A percentile compares a stretch with the other conserved stretches of the same genome.
These are phyloP conservation scores for Phlegmacium glaucopus DNA, from an alignment of 768 basidiomycete species.

Conservation along the genomic window DNA sequence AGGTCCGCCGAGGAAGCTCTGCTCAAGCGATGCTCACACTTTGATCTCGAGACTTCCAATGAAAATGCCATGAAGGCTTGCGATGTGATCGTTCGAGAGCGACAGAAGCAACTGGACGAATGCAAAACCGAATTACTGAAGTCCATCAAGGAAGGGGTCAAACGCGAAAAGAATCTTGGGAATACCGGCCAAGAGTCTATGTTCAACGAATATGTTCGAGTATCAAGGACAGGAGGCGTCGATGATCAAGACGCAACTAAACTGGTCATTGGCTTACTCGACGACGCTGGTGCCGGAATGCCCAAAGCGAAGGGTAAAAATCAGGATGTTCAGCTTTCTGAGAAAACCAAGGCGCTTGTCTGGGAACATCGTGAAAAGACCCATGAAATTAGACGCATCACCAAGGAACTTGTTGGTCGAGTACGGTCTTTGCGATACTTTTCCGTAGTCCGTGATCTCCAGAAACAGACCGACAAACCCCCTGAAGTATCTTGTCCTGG, in stretches of 20 bases:
- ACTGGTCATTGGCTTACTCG: slow-evolving; percentile 54
- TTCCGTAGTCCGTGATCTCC: slow-evolving; percentile 84
- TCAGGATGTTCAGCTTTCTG: slow-evolving; percentile 54
- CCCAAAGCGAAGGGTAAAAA: slow-evolving; percentile 47
- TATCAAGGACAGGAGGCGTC: slow-evolving; percentile 65
- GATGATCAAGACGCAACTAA: slow-evolving; percentile 77
- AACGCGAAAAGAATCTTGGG: slow-evolving; percentile 66
- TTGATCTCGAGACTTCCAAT: slow-evolving; percentile 73
- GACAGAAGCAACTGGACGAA: slow-evolving; percentile 72
- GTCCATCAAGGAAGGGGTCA: slow-evolving; percentile 62
- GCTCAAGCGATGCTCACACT: slow-evolving; percentile 93
- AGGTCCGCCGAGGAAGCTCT: slow-evolving; percentile 91
- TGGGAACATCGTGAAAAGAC: slow-evolving; percentile 88
- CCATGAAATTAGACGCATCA: slow-evolving; percentile 78
- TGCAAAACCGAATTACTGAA: slow-evolving; percentile 72
- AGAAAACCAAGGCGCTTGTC: slow-evolving; percentile 54
- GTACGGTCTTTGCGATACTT: slow-evolving; percentile 91
- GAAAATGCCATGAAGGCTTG: slow-evolving; percentile 88
- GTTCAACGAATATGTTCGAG: slow-evolving; percentile 75
- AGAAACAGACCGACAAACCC: slow-evolving; percentile 64
- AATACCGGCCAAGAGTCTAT: slow-evolving; percentile 65
- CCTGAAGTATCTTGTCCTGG: slow-evolving; percentile 58
- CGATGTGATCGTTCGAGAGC: slow-evolving; percentile 85
- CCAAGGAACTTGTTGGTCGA: slow-evolving; percentile 87
- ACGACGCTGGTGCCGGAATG: slow-evolving; percentile 52